Base-by-base conservation (phyloP, 306 rosid genomes). In the Sicyos edulis region DNA sequence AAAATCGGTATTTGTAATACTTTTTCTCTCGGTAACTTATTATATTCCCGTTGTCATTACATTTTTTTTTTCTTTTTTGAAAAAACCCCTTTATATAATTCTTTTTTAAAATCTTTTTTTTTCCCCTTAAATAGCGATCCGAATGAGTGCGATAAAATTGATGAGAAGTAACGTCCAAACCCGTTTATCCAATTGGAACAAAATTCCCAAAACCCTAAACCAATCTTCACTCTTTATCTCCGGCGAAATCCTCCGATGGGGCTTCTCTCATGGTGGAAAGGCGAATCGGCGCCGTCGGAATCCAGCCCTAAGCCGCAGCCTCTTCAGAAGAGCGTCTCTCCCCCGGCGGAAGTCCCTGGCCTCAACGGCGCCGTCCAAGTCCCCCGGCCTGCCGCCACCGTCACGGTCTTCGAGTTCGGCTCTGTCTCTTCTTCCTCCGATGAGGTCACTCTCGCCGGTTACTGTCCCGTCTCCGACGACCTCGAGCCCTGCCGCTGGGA, bases 401-500 rank as follows among this genome's bases (percentile, higher is more conserved):
- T 88, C 0, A 88, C 96, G 1, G 81, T 90, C 54, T 90, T 90
- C 78, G 98, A 90, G 73, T 93, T 93, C 73, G 98, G 97, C 8
- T 88, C 96, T 0, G 89, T 88, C 8, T 89, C 88, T 29, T 84
- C 89, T 4, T 76, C 96, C 0, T 77, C 77, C 59, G 98, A 93
- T 76, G 88, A 80, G 80, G 97, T 93, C 58, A 90, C 97, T 0
- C 91, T 93, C 19, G 89, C 96, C 15, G 98, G 98, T 2, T 88
- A 80, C 72, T 93, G 98, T 77, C 91, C 98, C 8, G 97, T 93
- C 75, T 90, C 98, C 64, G 98, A 93, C 45, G 97, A 93, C 4
- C 95, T 93, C 65, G 95, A 93, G 75, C 98, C 98, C 12, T 93
- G 98, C 88, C 96, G 96, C 52, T 93, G 98, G 97, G 97, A 90